Evolutionary conservation across 139 green algal genomes (phyloP).

Genomic region (Micromonas pusilla): DNA sequence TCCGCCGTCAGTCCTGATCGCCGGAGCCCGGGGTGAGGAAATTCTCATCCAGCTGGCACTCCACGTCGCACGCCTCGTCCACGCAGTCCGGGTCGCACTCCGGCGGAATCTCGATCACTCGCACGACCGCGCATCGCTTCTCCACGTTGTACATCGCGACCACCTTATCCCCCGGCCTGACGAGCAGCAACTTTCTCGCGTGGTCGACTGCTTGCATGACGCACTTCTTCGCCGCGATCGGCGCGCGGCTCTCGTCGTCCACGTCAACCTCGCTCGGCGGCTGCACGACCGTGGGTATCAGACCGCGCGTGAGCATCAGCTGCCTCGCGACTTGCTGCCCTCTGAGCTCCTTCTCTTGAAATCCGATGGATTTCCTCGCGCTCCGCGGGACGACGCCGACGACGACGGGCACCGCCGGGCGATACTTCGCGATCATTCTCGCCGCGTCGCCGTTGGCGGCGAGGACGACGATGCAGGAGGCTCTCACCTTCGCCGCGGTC

Average conservation of each 20-base stretch:
- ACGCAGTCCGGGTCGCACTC: background rate
- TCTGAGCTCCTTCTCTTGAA: slow-evolving; percentile 26
- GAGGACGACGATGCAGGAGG: slow-evolving; percentile 43
- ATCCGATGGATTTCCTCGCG: slow-evolving; percentile 37
- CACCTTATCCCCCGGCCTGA: background rate
- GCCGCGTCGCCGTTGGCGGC: slow-evolving; percentile 42
- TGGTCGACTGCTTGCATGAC: background rate
- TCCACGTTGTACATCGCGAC: slow-evolving; percentile 24
- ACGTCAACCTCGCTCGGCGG: background rate
- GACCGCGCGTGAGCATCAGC: slow-evolving; percentile 41
- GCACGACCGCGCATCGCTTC: background rate
- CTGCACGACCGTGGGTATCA: slow-evolving; percentile 37
- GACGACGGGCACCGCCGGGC: slow-evolving; percentile 41
- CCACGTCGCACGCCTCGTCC: background rate
- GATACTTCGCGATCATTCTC: slow-evolving; percentile 48
- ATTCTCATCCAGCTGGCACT: background rate
- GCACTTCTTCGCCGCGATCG: slow-evolving; percentile 19
- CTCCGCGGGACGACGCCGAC: slow-evolving; percentile 40
- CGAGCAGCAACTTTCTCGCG: background rate
- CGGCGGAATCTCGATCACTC: background rate
- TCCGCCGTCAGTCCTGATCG: too few species aligned
- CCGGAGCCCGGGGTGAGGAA: background rate
- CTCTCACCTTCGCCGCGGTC: slow-evolving; percentile 26
- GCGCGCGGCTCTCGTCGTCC: slow-evolving; percentile 33
- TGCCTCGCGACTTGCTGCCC: slow-evolving; percentile 37